Evolutionary conservation across 225 moss, liverwort and hornwort species (phyloP).

Genomic region (Thuidium tamariscinum): DNA sequence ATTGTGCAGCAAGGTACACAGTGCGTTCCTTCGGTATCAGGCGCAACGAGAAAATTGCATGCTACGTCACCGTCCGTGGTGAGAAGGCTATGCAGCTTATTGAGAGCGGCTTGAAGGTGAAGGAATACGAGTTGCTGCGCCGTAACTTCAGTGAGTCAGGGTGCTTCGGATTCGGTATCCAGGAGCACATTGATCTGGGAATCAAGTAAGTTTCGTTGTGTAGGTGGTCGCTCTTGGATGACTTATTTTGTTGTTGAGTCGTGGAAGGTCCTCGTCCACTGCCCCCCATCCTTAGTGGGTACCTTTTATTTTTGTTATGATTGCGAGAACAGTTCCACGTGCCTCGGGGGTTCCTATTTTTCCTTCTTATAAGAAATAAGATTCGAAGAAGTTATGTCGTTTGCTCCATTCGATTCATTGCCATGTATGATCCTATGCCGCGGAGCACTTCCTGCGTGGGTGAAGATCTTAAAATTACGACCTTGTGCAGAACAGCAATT

Average conservation of each 20-base stretch:
- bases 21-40: constrained; percentile 11
- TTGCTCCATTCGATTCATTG: background rate
- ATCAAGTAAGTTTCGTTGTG: background rate
- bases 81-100: constrained; percentile 8
- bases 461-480: background rate
- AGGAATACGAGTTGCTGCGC: constrained; percentile 10
- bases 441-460: background rate
- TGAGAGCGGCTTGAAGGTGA: constrained; percentile 11
- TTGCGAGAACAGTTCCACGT: background rate
- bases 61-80: constrained; percentile 8
- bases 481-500: background rate
- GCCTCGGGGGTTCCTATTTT: background rate
- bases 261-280: background rate
- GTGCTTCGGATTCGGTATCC: constrained; percentile 10
- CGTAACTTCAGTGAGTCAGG: constrained; percentile 12
- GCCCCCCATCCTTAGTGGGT: no score
- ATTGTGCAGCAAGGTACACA: constrained; percentile 23
- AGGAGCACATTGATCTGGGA: constrained; percentile 13
- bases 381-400: background rate
- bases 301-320: background rate
- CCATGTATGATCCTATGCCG: background rate
- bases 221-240: background rate
- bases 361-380: no score
- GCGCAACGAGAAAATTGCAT: constrained; percentile 13
- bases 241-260: background rate